A percentile compares a stretch with the other conserved stretches of the same genome.
These are phyloP conservation scores for Neohortaea acidophila DNA, from an alignment of 495 filamentous ascomycete species.

Conservation along the genomic window DNA sequence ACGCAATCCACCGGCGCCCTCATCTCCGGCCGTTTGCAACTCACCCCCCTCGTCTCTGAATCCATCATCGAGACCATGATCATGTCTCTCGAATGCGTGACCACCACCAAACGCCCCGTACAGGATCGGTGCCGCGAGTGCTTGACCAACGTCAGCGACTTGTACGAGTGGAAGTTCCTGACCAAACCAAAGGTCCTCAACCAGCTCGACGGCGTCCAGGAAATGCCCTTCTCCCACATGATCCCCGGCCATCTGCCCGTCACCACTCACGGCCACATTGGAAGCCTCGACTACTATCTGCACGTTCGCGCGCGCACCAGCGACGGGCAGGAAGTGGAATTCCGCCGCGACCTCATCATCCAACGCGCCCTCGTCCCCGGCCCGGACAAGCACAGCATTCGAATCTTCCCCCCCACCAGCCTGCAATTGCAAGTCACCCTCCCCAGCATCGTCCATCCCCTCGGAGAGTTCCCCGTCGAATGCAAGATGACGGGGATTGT, in stretches of 20 bases:
- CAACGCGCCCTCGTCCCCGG: conserved; percentile 64
- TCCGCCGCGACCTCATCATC: conserved; percentile 49
- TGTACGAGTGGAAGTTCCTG: conserved; percentile 68
- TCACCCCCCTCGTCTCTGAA: conserved; percentile 34
- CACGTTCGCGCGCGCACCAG: conserved; percentile 48
- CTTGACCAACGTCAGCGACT: conserved; percentile 45
- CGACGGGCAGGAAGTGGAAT: conserved; percentile 47
- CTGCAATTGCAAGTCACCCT: conserved; percentile 69
- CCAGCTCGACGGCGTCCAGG: conserved; percentile 43
- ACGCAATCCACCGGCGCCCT: conserved; percentile 65
- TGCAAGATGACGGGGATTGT: conserved; percentile 69
- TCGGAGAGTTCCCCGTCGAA: conserved; percentile 63
- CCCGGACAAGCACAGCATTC: conserved; percentile 58
- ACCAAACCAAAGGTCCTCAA: conserved; percentile 47
- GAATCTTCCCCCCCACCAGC: conserved; percentile 92
- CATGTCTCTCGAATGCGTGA: conserved; percentile 50
- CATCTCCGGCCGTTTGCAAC: conserved; percentile 60
- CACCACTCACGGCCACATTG: conserved; percentile 56
- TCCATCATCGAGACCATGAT: conserved; percentile 54
- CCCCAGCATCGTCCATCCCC: conserved; percentile 70
- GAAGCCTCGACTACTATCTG: conserved; percentile 64
- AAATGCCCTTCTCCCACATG: conserved; percentile 84
- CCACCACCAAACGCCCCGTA: conserved; percentile 66
- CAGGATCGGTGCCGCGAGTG: conserved; percentile 62
- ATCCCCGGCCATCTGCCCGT: conserved; percentile 77